Evolutionary conservation across 192 early-diverging fungal species (phyloP).

Genomic region (Coemansia sp.): DNA sequence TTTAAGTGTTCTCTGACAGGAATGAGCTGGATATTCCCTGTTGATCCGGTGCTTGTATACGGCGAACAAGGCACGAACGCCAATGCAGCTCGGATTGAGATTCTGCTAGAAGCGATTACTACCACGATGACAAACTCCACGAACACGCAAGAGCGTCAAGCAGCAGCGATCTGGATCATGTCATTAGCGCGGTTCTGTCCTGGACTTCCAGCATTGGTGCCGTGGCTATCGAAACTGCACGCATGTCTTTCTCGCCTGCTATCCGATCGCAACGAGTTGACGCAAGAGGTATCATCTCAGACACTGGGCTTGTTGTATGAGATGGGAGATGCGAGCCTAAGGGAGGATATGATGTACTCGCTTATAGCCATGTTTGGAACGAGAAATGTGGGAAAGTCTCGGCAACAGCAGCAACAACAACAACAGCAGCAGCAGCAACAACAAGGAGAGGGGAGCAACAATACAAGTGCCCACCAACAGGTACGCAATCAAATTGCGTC

Average conservation of each 20-base stretch:
- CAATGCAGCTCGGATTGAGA: conserved; percentile 14
- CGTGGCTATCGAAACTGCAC: conserved; percentile 70
- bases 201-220: conserved; percentile 22
- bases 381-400: not conserved
- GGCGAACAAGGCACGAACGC: conserved; percentile 21
- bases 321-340: conserved; percentile 32
- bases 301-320: conserved; percentile 42
- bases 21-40: conserved; percentile 35
- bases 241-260: conserved; percentile 74
- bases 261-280: conserved; percentile 74
- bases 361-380: conserved; percentile 39
- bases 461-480: conserved; percentile 12
- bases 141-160: conserved; percentile 38
- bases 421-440: conserved; percentile 10
- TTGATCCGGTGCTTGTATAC: conserved; percentile 23
- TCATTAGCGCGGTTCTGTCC: conserved; percentile 43
- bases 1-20: conserved; percentile 36
- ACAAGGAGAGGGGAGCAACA: not conserved
- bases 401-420: conserved; percentile 6
- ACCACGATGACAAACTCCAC: conserved; percentile 29
- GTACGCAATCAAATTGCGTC: conserved; percentile 34
- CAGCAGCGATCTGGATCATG: conserved; percentile 41
- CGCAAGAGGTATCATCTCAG: conserved; percentile 42
- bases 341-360: conserved; percentile 44
- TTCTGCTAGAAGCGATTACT: conserved; percentile 15